Conservation (phyloP, 352 stramenopile genomes). For the Pythium brachiatum region DNA sequence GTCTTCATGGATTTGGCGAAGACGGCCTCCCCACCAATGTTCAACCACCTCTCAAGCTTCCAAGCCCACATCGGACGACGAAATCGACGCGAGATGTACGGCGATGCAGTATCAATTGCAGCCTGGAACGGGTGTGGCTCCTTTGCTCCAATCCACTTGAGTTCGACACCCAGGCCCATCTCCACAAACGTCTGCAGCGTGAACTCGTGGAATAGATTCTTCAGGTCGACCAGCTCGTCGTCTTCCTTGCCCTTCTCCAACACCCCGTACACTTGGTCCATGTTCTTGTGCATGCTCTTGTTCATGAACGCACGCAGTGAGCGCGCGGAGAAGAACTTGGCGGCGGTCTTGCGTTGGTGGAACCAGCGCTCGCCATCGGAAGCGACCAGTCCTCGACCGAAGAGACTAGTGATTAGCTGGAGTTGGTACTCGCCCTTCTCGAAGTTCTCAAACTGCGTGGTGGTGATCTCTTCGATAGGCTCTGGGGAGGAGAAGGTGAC, state of each 20-base stretch:
- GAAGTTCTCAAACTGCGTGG: slow-evolving; percentile 35
- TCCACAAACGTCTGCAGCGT: slow-evolving; percentile 55
- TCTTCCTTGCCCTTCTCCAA: not conserved
- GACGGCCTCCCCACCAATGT: slow-evolving; percentile 37
- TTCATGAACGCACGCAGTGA: slow-evolving; percentile 27
- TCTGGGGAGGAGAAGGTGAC: slow-evolving; percentile 24
- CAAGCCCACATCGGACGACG: slow-evolving; percentile 47
- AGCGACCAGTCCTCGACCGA: slow-evolving; percentile 24
- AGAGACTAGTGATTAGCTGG: slow-evolving; percentile 20
- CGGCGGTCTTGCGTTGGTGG: slow-evolving; percentile 30
- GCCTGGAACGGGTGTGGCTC: slow-evolving; percentile 46
- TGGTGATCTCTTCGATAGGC: slow-evolving; percentile 30
- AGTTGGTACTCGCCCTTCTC: slow-evolving; percentile 26
- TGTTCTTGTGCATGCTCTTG: slow-evolving; percentile 17
- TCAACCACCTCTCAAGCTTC: slow-evolving; percentile 46
- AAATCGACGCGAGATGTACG: slow-evolving; percentile 42
- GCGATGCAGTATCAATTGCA: slow-evolving; percentile 34
- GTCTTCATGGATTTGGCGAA: slow-evolving; percentile 28
- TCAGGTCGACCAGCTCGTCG: slow-evolving; percentile 16
- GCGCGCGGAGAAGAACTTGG: slow-evolving; percentile 32
- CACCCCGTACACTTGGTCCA: not conserved
- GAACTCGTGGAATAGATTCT: slow-evolving; percentile 43
- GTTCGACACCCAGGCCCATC: slow-evolving; percentile 47
- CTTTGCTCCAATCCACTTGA: slow-evolving; percentile 33
- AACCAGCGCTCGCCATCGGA: slow-evolving; percentile 32